phyloP scores from a whole-genome alignment of 83 land plant species.

The Diphasiastrum complanatum region DNA sequence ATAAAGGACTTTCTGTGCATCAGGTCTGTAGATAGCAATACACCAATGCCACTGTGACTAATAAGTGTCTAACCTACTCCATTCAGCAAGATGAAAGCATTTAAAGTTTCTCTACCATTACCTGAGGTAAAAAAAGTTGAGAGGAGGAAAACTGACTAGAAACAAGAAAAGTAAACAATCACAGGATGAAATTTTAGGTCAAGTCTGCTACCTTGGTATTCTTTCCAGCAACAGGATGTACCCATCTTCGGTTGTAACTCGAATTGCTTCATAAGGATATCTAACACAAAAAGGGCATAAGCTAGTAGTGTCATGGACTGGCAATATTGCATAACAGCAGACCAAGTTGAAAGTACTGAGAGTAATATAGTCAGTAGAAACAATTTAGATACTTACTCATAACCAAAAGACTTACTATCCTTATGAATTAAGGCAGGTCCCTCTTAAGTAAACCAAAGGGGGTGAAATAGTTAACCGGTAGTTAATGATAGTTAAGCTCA shows the following conservation, averaged over 20 bases:
- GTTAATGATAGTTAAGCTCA: no score
- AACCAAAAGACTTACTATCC: not conserved
- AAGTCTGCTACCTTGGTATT: constrained; percentile 67
- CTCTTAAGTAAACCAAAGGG: no score
- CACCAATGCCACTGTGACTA: not conserved
- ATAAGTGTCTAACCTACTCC: no score
- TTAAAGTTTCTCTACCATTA: constrained; percentile 6
- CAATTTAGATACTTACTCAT: no score
- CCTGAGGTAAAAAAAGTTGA: not conserved
- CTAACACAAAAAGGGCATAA: constrained; percentile 28
- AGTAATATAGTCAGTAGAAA: no score
- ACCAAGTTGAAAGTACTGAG: no score
- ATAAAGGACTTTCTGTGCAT: constrained; percentile 78
- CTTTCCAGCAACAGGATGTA: constrained; percentile 88
- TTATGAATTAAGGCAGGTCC: no score
- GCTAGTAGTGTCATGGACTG: no score
- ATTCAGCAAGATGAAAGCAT: no score
- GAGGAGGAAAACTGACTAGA: not conserved
- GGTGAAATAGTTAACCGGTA: no score
- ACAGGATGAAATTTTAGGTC: not conserved
- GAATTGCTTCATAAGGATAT: constrained; percentile 95
- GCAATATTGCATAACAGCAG: no score
- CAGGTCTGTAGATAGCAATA: constrained; percentile 47
- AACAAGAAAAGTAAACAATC: no score
- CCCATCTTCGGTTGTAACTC: constrained; percentile 85